Conservation (phyloP, 2,329 filamentous ascomycete genomes). For the Metarhizium guizhouense region DNA sequence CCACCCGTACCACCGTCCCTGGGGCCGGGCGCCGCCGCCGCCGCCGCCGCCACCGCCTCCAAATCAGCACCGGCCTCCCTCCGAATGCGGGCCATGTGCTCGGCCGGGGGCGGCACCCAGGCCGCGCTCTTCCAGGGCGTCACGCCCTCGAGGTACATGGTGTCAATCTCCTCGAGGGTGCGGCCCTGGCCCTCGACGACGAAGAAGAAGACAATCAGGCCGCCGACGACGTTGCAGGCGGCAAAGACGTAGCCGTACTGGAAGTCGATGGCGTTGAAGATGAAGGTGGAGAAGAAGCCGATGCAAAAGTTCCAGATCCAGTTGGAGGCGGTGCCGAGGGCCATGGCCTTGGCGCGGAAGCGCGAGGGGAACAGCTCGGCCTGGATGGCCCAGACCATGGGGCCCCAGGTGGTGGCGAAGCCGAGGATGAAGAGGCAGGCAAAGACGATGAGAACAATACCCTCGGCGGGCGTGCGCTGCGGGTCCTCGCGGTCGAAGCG, state of each 20-base stretch:
- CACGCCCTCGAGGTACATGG: constrained; percentile 61
- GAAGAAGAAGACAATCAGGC: constrained; percentile 66
- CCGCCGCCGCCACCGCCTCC: constrained; percentile 13
- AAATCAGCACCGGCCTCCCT: constrained; percentile 31
- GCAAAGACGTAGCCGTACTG: constrained; percentile 71
- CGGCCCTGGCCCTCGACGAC: constrained; percentile 66
- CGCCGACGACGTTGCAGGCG: constrained; percentile 56
- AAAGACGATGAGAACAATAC: constrained; percentile 54
- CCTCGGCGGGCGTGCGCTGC: constrained; percentile 29
- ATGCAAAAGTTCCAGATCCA: constrained; percentile 69
- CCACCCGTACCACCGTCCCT: not conserved
- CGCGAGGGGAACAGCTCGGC: constrained; percentile 57
- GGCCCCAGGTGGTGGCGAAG: constrained; percentile 60
- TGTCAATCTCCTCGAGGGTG: constrained; percentile 71
- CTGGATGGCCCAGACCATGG: constrained; percentile 56
- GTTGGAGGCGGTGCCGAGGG: constrained; percentile 51
- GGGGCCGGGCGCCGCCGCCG: not conserved
- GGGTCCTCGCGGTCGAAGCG: constrained; percentile 28
- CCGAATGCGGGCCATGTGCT: constrained; percentile 33
- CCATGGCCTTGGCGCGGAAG: constrained; percentile 53
- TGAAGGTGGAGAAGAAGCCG: constrained; percentile 74
- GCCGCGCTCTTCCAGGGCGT: constrained; percentile 52
- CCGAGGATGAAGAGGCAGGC: constrained; percentile 55
- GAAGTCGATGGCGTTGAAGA: constrained; percentile 62
- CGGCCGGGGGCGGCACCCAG: constrained; percentile 38